A percentile compares a stretch with the other conserved stretches of the same genome.
Conservation (phyloP, 2,329 filamentous ascomycete genomes). For the Trichophyton equinum region DNA sequence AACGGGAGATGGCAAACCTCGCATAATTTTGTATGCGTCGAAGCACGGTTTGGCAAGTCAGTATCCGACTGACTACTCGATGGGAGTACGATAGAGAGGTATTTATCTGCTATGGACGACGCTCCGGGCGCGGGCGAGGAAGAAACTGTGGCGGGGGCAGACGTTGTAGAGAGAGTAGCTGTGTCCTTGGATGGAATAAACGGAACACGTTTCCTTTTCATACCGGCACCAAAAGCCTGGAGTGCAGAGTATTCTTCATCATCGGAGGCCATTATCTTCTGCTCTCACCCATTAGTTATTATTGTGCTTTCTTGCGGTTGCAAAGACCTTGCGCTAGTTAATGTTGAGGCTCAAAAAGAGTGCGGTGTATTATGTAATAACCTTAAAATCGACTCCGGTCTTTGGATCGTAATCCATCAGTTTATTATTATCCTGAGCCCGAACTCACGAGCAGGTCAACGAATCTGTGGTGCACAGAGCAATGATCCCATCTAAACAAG, state of each 20-base stretch:
- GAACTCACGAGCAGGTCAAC: too few species aligned
- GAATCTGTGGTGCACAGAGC: too few species aligned
- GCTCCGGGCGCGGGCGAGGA: conserved; percentile 13
- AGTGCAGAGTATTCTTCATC: conserved; percentile 49
- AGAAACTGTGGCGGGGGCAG: conserved; percentile 20
- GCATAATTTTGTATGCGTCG: conserved; percentile 30
- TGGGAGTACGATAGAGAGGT: conserved; percentile 37
- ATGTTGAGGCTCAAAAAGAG: neutral
- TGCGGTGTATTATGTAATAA: neutral
- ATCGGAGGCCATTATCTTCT: conserved; percentile 19
- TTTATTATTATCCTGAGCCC: neutral
- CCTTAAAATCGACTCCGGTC: neutral
- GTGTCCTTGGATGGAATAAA: conserved; percentile 44
- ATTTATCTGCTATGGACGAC: conserved; percentile 28
- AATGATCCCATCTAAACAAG: too few species aligned
- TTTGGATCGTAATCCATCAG: neutral
- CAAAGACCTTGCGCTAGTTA: neutral
- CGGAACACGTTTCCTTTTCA: conserved; percentile 47
- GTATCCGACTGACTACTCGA: conserved; percentile 7
- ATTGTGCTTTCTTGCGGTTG: too few species aligned
- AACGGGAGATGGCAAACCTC: conserved; percentile 51
- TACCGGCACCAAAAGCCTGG: conserved; percentile 49
- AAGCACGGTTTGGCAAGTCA: neutral
- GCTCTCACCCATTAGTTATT: too few species aligned
- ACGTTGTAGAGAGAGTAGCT: conserved; percentile 16